Conservation (phyloP, 2,329 filamentous ascomycete species). For the Alternaria ventricosa region DNA sequence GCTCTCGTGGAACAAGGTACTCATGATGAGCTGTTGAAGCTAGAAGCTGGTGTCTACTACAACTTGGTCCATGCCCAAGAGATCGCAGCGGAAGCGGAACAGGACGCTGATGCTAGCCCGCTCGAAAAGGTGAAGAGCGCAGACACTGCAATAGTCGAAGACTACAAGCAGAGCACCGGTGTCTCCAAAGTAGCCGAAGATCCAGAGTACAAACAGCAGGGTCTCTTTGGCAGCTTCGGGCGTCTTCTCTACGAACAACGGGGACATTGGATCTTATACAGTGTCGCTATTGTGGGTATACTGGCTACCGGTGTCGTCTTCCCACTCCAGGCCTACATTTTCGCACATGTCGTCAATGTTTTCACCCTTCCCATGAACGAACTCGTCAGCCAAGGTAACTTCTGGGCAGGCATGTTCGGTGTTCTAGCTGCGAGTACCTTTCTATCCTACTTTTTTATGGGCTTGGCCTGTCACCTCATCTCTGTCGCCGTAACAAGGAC, state of each 20-base stretch:
- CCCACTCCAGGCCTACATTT: constrained; percentile 49
- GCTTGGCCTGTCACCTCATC: constrained; percentile 41
- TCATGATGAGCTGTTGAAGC: constrained; percentile 71
- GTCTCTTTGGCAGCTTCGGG: constrained; percentile 42
- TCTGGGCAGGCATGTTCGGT: constrained; percentile 72
- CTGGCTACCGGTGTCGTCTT: constrained; percentile 45
- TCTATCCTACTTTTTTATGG: constrained; percentile 61
- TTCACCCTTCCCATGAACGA: constrained; percentile 43
- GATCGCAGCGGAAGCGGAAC: constrained; percentile 35
- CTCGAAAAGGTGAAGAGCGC: constrained; percentile 26
- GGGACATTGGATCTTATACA: constrained; percentile 43
- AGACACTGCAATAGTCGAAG: constrained; percentile 16
- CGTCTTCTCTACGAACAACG: constrained; percentile 45
- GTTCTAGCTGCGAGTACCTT: constrained; percentile 63
- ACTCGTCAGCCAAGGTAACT: constrained; percentile 53
- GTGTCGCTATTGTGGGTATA: constrained; percentile 35
- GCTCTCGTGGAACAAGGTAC: constrained; percentile 75
- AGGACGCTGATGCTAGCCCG: constrained; percentile 20
- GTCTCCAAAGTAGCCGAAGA: constrained; percentile 19
- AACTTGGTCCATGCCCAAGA: constrained; percentile 64
- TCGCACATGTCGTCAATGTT: constrained; percentile 46
- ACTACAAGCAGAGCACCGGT: constrained; percentile 5
- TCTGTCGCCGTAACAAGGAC: constrained; percentile 56
- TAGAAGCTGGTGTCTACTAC: constrained; percentile 68
- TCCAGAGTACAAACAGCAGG: constrained; percentile 37